These are phyloP conservation scores for Teratosphaeria viscida DNA, from an alignment of 2,329 filamentous ascomycete genomes.

Conservation along the genomic window DNA sequence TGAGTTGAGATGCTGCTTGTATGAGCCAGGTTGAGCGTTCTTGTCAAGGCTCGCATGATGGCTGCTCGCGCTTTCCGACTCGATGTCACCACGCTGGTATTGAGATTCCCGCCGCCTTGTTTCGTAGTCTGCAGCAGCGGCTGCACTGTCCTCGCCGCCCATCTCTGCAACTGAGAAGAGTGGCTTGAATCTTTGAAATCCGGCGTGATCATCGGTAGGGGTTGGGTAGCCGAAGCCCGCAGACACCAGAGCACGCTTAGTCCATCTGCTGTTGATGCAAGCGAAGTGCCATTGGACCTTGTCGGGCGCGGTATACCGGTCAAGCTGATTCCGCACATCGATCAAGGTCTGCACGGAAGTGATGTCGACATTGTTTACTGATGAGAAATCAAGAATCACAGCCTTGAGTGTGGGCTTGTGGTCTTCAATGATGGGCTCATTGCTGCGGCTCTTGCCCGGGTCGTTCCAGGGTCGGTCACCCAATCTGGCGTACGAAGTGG, in stretches of 20 bases:
- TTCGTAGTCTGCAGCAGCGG: constrained; percentile 54
- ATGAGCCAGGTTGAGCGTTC: constrained; percentile 31
- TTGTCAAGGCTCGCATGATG: constrained; percentile 28
- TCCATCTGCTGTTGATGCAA: constrained; percentile 90
- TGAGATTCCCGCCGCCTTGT: constrained; percentile 43
- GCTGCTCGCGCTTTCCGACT: constrained; percentile 17
- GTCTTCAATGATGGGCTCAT: constrained; percentile 35
- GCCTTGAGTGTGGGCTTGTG: constrained; percentile 65
- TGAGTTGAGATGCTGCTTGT: constrained; percentile 2
- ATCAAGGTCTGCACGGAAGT: constrained; percentile 88
- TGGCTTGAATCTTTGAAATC: constrained; percentile 70
- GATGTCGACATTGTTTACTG: constrained; percentile 87
- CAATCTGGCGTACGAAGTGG: constrained; percentile 47
- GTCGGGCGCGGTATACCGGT: constrained; percentile 69
- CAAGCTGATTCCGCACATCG: constrained; percentile 88
- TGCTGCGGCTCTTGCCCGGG: constrained; percentile 58
- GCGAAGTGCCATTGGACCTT: constrained; percentile 91
- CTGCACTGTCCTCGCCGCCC: constrained; percentile 59
- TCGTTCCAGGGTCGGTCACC: constrained; percentile 90
- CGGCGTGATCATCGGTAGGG: constrained; percentile 31
- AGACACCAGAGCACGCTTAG: constrained; percentile 75
- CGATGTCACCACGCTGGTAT: constrained; percentile 14
- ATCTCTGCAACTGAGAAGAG: constrained; percentile 90
- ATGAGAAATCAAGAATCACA: constrained; percentile 87
- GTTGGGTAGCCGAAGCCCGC: constrained; percentile 83